A percentile compares a stretch with the other conserved stretches of the same genome.
phyloP scores from a whole-genome alignment of 2,329 filamentous ascomycete species.

The Alternaria sp. region DNA sequence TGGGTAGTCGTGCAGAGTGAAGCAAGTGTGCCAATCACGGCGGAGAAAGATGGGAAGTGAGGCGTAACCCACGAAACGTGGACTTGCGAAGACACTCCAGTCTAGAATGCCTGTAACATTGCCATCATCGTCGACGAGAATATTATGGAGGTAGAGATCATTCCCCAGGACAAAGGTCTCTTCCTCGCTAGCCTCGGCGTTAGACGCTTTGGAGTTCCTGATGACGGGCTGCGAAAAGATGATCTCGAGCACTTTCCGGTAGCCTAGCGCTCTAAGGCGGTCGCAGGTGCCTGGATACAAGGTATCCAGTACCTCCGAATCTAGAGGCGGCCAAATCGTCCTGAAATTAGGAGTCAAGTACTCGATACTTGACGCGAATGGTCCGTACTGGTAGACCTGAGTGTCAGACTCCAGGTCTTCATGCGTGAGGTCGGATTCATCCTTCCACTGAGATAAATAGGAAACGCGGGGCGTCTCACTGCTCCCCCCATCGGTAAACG shows the following conservation, averaged over 20 bases:
- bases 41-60: background rate
- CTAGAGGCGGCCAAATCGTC: background rate
- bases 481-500: background rate
- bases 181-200: background rate
- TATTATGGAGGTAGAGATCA: background rate
- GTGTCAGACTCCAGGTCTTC: background rate
- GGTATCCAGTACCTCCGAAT: too few species aligned
- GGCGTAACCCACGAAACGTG: background rate
- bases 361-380: background rate
- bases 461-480: background rate
- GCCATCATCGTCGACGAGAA: background rate
- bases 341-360: background rate
- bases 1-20: background rate
- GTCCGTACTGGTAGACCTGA: background rate
- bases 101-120: background rate
- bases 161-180: background rate
- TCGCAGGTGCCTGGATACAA: background rate
- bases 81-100: background rate
- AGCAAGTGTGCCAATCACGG: background rate
- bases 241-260: background rate
- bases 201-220: background rate
- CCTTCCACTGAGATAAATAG: background rate
- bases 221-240: background rate
- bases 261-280: background rate
- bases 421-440: background rate